A percentile compares a stretch with the other conserved stretches of the same genome.
These are phyloP conservation scores for Fusarium aywerte DNA, from an alignment of 2,329 filamentous ascomycete species.

Conservation along the genomic window DNA sequence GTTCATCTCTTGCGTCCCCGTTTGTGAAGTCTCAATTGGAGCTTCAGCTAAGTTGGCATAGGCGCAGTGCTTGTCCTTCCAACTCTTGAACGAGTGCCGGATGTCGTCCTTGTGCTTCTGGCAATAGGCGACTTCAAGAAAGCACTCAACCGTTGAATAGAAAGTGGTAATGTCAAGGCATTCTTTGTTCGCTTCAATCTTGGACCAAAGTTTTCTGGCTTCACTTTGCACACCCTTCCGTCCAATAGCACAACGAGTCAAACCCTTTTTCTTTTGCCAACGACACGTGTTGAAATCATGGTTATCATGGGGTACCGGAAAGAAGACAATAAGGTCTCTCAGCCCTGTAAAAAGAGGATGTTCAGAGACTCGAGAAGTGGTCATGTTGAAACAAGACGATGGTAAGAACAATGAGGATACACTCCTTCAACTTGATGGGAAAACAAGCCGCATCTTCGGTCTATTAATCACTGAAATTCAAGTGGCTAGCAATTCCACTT, in stretches of 20 bases:
- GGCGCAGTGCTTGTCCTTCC: conserved; percentile 3
- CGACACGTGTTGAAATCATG: not conserved
- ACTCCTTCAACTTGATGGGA: not conserved
- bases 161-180: not conserved
- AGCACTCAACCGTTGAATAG: not conserved
- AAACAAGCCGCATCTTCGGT: not conserved
- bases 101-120: rapidly evolving
- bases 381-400: conserved; percentile 2
- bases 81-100: not conserved
- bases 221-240: not conserved
- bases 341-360: conserved; percentile 7
- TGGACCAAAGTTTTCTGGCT: not conserved
- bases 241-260: not conserved
- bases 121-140: not conserved
- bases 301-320: not conserved
- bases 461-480: conserved; percentile 3
- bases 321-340: not conserved
- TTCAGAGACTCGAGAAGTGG: not conserved
- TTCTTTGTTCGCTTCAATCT: not conserved
- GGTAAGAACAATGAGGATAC: not conserved
- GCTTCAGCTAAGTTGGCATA: not conserved
- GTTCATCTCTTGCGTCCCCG: not conserved
- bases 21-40: not conserved
- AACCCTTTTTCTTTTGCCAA: not conserved
- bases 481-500: not conserved